Base-by-base conservation (phyloP, 2,329 filamentous ascomycete species). In the Talaromyces sp. region DNA sequence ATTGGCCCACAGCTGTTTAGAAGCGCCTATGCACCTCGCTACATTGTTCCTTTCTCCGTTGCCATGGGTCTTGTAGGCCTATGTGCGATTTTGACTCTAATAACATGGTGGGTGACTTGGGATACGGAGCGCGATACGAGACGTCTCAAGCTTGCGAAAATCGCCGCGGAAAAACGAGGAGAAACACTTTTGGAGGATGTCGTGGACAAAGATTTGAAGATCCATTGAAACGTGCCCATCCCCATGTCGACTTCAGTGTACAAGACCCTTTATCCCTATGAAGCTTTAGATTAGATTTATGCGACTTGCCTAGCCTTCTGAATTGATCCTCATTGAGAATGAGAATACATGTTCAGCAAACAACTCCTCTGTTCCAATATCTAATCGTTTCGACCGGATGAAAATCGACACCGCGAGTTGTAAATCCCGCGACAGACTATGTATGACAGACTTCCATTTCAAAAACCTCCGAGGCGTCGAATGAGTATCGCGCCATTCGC, bases 1-100 rank as follows among this genome's bases (percentile, higher is more conserved):
- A 70, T 80, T 10, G 78, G 76, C 0, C 74, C 77, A 9, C 77
- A 80, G 59, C 72, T 80, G 19, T 81, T 80, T 57, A 65, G 69
- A 35, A 71, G 68, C 29, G 68, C 68, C 33, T 81, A 77, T 47
- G 77, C 77, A 7, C 77, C 77, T 1, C 69, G 70, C n/a, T 80
- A 81, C 57, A 71, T 67, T 24, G 63, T 71, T 3, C 71, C 73
- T 0, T 80, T 80, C 54, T 72, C 69, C 0, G 66, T 72, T 1
- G 75, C 78, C 1, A 79, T 79, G 71, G 75, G 65, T 0, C 64
- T 80, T 1, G 71, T 80, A 0, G 76, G 69, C 1, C 63, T 70
- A n/a, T 80, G 78, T 51, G 69, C 73, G 3, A 50, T 75, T 4
- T 66, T 74, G 29, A 79, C 72, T 1, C 43, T 74, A 4, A 42